Evolutionary conservation across 2,329 filamentous ascomycete genomes (phyloP), one percentile per base, ranked within the genome.

Genomic region (Xylariaceae sp.): DNA sequence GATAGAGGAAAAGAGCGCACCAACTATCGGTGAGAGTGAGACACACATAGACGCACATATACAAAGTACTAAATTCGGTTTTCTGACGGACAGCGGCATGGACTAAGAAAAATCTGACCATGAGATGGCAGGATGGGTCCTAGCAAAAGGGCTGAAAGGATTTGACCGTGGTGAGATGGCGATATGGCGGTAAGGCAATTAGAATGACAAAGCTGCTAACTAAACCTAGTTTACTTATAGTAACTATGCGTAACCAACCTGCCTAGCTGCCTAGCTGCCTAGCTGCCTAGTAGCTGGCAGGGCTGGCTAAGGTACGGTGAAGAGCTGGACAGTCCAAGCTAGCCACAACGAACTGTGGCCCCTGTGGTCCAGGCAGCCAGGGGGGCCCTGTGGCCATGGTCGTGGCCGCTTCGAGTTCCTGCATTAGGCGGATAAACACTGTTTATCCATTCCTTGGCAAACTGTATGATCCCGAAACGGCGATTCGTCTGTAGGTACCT

Each of bases 21-120:
- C 56, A 71, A 71, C 57, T 71, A 71, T 71, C 70, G 70, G 70
- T 71, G 70, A 71, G 67, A 62, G 68, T 71, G 63, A 71, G 70
- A 71, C 70, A 71, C 55, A 63, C 32, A 42, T 16, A 42, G 6
- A 42, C 16, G 16, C 40, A 7, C 58, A 59, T 56, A 57, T 61
- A 61, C 58, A 59, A 59, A 56, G 54, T 61, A 63, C 57, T 54
- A 56, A 54, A 32, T 37, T 19, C 20, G 23, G 21, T 53, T 18
- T 48, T 52, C 56, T 56, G 54, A 60, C 54, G 57, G 57, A 57
- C 60, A 58, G 45, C 54, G 57, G 53, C 60, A 60, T 58, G 47
- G 45, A 52, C 60, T 51, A 44, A 60, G 48, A 51, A 48, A 55
- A 49, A 37, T 54, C 47, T 55, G 54, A 52, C 53, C 48, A 40